Percentiles rank a stretch among this genome's conserved stretches.
Conservation (phyloP, 331 rosid species). For the Telfairia occidentalis region DNA sequence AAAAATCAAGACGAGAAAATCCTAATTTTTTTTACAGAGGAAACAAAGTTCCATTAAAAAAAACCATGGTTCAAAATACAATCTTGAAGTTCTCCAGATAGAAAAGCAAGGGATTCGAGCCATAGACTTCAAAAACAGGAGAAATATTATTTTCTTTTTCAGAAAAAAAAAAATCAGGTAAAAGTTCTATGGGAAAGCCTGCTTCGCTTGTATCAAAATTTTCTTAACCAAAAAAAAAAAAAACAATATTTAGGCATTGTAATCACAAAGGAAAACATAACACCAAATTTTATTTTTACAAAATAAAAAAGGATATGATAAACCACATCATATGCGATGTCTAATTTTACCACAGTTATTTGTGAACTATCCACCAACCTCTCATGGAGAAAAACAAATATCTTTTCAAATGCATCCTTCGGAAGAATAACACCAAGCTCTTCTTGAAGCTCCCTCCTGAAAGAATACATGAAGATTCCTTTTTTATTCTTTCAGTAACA, state of each 20-base stretch:
- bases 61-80: background rate
- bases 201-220: background rate
- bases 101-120: background rate
- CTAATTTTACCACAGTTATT: background rate
- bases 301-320: background rate
- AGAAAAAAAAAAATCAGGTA: background rate
- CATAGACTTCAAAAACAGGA: background rate
- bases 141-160: background rate
- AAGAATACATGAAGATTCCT: constrained; percentile 14
- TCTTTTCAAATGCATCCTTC: constrained; percentile 71
- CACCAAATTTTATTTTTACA: background rate
- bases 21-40: background rate
- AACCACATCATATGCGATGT: background rate
- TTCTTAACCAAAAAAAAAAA: background rate
- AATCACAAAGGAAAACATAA: background rate
- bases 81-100: background rate
- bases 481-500: background rate
- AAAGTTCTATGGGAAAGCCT: background rate
- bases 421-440: constrained; percentile 86
- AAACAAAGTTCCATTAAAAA: background rate
- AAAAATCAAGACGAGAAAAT: background rate
- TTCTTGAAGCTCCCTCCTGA: constrained; percentile 88
- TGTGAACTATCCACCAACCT: constrained; percentile 38
- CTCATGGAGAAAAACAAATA: constrained; percentile 63
- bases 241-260: background rate